Evolutionary conservation across 352 stramenopile species (phyloP).

Genomic region (Hyaloperonospora brassicae): DNA sequence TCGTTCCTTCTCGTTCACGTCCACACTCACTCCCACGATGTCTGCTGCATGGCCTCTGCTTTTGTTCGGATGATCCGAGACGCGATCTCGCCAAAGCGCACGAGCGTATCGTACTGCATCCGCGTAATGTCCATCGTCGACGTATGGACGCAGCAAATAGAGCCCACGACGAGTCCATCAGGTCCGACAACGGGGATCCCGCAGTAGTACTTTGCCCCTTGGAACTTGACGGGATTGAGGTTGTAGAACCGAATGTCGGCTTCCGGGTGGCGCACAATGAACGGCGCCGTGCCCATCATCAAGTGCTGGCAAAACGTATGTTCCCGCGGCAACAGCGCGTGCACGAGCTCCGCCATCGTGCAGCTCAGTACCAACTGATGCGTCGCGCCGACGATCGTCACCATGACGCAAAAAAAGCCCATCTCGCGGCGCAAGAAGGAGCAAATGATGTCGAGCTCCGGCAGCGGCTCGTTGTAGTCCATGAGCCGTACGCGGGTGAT

Average conservation of each 20-base stretch:
- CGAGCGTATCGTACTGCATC: conserved; percentile 26
- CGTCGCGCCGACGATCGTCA: conserved; percentile 48
- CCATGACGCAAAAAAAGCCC: conserved; percentile 40
- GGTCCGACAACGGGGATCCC: conserved; percentile 39
- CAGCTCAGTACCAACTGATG: conserved; percentile 41
- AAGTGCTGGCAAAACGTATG: conserved; percentile 57
- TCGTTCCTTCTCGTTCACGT: no score
- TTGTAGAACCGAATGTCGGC: conserved; percentile 49
- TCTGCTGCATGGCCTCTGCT: conserved; percentile 18
- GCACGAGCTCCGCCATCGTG: conserved; percentile 28
- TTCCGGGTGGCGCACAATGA: conserved; percentile 22
- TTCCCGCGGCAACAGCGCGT: conserved; percentile 32
- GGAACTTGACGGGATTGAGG: conserved; percentile 26
- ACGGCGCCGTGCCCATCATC: conserved; percentile 50
- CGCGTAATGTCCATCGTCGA: conserved; percentile 25
- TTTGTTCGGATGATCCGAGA: conserved; percentile 33
- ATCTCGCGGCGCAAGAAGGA: conserved; percentile 41
- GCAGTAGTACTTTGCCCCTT: conserved; percentile 47
- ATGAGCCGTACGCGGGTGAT: conserved; percentile 38
- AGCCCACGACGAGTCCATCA: conserved; percentile 20
- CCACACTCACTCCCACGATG: no score
- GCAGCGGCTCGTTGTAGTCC: conserved; percentile 30
- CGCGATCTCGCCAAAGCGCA: conserved; percentile 29
- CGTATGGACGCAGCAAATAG: conserved; percentile 29
- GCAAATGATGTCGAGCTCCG: conserved; percentile 54